These are phyloP conservation scores for Clarireedia paspali DNA, from an alignment of 2,329 filamentous ascomycete genomes.

Conservation along the genomic window DNA sequence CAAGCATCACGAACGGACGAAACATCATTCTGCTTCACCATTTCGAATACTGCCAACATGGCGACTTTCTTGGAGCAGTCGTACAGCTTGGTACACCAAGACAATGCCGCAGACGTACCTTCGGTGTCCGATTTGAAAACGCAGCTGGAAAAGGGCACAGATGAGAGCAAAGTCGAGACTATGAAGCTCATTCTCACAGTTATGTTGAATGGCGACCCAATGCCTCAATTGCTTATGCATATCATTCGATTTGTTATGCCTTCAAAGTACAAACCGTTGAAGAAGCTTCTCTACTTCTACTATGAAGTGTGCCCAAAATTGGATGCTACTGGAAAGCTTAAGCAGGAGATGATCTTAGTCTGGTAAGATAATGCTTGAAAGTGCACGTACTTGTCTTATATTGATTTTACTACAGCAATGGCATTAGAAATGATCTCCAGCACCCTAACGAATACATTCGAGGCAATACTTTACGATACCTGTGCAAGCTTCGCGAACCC, in stretches of 20 bases:
- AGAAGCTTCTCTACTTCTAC: conserved; percentile 98
- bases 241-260: conserved; percentile 99
- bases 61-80: conserved; percentile 89
- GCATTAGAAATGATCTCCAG: conserved; percentile 94
- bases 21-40: conserved; percentile 16
- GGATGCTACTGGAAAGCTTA: conserved; percentile 85
- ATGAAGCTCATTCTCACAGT: conserved; percentile 95
- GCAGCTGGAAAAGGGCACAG: conserved; percentile 87
- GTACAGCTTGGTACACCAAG: conserved; percentile 95
- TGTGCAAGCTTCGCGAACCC: conserved; percentile 90
- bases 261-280: conserved; percentile 89
- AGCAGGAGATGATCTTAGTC: conserved; percentile 99
- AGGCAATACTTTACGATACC: conserved; percentile 94
- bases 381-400: neutral
- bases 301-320: conserved; percentile 98
- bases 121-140: conserved; percentile 84
- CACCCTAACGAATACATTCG: conserved; percentile 98
- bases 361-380: conserved; percentile 53
- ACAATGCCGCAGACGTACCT: conserved; percentile 91
- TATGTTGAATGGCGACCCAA: conserved; percentile 96
- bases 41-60: conserved; percentile 52
- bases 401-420: conserved; percentile 59
- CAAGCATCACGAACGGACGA: conserved; percentile 14
- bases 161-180: conserved; percentile 88
- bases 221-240: conserved; percentile 95